Evolutionary conservation across 345 rosid genomes (phyloP).

Genomic region (Isatis tinctoria): DNA sequence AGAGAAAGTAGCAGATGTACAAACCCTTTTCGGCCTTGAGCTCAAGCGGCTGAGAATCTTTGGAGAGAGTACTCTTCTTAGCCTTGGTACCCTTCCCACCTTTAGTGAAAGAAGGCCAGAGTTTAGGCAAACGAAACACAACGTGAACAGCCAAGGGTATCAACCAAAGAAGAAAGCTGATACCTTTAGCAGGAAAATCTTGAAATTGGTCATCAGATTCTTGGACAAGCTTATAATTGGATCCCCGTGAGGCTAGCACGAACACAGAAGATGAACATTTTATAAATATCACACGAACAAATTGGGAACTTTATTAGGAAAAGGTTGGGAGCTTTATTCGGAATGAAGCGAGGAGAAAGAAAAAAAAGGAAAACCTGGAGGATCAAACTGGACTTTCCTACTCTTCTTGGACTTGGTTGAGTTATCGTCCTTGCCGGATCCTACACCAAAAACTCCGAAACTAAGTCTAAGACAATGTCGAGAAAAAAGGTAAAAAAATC

Average conservation of each 20-base stretch:
- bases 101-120: constrained; percentile 6
- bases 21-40: constrained; percentile 60
- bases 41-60: constrained; percentile 55
- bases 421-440: constrained; percentile 49
- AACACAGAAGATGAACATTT: background rate
- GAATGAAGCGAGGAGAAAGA: background rate
- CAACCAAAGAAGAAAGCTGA: background rate
- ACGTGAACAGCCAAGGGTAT: background rate
- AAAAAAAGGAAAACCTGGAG: constrained; percentile 38
- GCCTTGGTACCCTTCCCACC: constrained; percentile 59
- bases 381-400: constrained; percentile 49
- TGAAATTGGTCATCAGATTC: constrained; percentile 40
- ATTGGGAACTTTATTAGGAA: background rate
- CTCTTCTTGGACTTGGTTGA: constrained; percentile 43
- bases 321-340: background rate
- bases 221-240: constrained; percentile 21
- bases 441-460: constrained; percentile 16
- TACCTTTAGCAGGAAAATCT: constrained; percentile 37
- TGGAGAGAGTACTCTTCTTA: constrained; percentile 36
- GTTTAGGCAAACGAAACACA: background rate
- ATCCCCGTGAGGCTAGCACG: constrained; percentile 22
- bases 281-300: background rate
- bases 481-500: background rate
- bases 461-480: background rate
- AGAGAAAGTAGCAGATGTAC: background rate